Conservation (phyloP, 2,329 filamentous ascomycete genomes). For the Pleomassaria siparia region DNA sequence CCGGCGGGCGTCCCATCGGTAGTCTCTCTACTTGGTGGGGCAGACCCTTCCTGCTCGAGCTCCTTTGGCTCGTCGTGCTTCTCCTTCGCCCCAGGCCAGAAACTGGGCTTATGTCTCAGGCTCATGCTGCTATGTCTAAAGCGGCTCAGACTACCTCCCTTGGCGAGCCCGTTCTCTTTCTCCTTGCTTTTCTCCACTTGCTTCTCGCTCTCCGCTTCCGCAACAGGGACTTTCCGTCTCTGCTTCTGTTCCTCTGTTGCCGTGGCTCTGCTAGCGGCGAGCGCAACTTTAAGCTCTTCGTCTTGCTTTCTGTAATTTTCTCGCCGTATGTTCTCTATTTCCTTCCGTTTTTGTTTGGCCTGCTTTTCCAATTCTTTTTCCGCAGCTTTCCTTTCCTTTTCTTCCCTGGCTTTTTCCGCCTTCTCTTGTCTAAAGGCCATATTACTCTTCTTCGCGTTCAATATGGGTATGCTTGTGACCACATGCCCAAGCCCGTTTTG, state of each 20-base stretch:
- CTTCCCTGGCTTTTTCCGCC: conserved; percentile 67
- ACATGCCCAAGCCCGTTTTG: conserved; percentile 37
- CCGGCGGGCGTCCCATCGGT: conserved; percentile 21
- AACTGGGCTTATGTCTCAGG: conserved; percentile 74
- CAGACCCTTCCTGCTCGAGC: conserved; percentile 22
- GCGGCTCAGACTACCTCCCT: conserved; percentile 57
- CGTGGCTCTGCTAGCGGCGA: conserved; percentile 67
- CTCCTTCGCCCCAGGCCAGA: conserved; percentile 57
- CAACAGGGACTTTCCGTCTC: conserved; percentile 1
- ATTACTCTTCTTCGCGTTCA: conserved; percentile 34
- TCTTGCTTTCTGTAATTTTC: conserved; percentile 61
- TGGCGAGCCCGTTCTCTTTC: conserved; percentile 43
- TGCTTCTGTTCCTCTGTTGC: conserved; percentile 52
- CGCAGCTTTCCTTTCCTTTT: conserved; percentile 61
- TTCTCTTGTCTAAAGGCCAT: conserved; percentile 51
- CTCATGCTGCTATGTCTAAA: conserved; percentile 75
- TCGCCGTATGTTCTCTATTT: conserved; percentile 54
- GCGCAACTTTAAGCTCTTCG: conserved; percentile 63
- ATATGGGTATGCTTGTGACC: conserved; percentile 39
- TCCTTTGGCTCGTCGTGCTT: conserved; percentile 32
- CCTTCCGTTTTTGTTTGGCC: conserved; percentile 52
- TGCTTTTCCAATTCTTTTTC: conserved; percentile 55
- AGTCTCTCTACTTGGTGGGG: conserved; percentile 21
- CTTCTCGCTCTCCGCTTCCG: not conserved
- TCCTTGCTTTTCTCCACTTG: conserved; percentile 15